Conservation (phyloP, 352 stramenopile species). For the Globisporangium middletonii region DNA sequence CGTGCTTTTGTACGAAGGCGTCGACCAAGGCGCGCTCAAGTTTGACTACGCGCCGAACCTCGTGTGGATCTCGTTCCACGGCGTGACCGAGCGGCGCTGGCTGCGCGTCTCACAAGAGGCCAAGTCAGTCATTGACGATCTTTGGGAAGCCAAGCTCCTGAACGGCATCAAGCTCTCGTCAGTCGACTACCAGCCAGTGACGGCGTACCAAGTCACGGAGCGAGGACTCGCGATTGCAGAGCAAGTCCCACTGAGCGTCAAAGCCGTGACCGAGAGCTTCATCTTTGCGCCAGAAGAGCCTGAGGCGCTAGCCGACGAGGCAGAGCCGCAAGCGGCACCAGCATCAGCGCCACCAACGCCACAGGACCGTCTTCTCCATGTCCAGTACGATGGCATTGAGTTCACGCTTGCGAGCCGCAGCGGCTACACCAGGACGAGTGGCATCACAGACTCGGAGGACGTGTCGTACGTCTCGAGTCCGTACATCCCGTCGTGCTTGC, state of each 20-base stretch:
- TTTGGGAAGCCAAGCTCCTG: conserved; percentile 93
- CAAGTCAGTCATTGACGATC: conserved; percentile 94
- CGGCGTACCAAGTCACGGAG: conserved; percentile 92
- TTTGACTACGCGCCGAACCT: conserved; percentile 96
- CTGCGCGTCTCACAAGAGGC: conserved; percentile 94
- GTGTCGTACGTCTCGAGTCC: conserved; percentile 97
- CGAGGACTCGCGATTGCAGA: conserved; percentile 86
- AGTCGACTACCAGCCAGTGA: conserved; percentile 92
- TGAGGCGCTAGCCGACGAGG: background rate
- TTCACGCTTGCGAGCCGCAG: conserved; percentile 63
- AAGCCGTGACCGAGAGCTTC: conserved; percentile 50
- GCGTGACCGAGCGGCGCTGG: conserved; percentile 69
- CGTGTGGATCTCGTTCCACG: conserved; percentile 87
- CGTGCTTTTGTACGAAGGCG: conserved; percentile 95
- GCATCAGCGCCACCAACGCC: conserved; percentile 3
- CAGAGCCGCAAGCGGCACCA: background rate
- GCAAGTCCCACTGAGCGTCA: conserved; percentile 77
- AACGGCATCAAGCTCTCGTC: conserved; percentile 93
- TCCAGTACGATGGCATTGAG: conserved; percentile 64
- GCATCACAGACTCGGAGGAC: conserved; percentile 95
- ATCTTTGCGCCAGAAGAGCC: conserved; percentile 29
- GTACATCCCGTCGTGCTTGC: conserved; percentile 95
- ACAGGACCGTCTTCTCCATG: conserved; percentile 23
- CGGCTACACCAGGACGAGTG: conserved; percentile 83
- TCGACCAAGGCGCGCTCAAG: conserved; percentile 89